Base-by-base conservation (phyloP, 495 filamentous ascomycete species). In the Daldinia bambusicola region DNA sequence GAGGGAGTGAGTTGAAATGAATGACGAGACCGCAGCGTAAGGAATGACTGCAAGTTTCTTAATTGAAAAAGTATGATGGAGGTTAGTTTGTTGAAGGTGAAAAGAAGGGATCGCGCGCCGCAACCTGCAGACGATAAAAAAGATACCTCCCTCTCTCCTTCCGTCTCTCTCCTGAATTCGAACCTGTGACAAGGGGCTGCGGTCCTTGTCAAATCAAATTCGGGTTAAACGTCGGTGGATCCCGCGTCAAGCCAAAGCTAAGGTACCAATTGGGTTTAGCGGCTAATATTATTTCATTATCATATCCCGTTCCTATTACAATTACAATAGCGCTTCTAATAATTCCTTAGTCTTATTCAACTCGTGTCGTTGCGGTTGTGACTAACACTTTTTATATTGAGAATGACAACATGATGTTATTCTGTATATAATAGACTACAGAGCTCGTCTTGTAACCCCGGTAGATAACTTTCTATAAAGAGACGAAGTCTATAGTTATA, bases 21-120 rank as follows among this genome's bases (percentile, higher is more conserved):
- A 43, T 56, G 69, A 69, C 37, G 58, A 71, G 62, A 59, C 34
- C n/a, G 69, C 73, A 75, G 73, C 73, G 73, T 75, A 75, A 75
- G 31, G 73, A 75, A 72, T 75, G 73, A 75, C 73, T 75, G 63
- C 69, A 26, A 64, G 26, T 53, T 61, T 57, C 64, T 63, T 58
- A 66, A 53, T 41, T n/a, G 26, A 26, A 55, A 43, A 40, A 41
- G 59, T 57, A 45, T 32, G 63, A n/a, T 60, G 67, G 18, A 62
- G 71, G 56, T 67, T 26, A 3, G 26, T 26, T 26, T 62, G 41
- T 74, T 62, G 51, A 59, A 65, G 43, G 43, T 48, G 43, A 66
- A 26, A 26, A 62, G 59, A 51, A 64, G n/a, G 53, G 38, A 68
- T 30, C 58, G 69, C 58, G 63, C 58, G 34, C 34, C 34, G 34